Conservation (phyloP, 495 filamentous ascomycete genomes). For the Aspergillus steynii region DNA sequence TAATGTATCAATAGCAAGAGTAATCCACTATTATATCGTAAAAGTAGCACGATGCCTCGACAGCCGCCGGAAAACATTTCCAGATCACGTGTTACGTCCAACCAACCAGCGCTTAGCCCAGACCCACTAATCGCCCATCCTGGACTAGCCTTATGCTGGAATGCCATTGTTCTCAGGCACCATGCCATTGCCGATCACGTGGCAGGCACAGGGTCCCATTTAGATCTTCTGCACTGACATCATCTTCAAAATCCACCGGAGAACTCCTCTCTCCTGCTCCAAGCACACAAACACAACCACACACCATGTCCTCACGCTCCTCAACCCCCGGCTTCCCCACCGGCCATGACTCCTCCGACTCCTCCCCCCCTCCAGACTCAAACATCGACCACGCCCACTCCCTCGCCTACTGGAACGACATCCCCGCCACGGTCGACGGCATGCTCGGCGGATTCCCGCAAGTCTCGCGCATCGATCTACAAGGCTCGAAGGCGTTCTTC, state of each 20-base stretch:
- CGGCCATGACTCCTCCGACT: not conserved
- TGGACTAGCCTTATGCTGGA: too few species aligned
- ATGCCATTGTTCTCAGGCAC: too few species aligned
- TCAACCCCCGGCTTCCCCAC: not conserved
- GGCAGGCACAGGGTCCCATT: not conserved
- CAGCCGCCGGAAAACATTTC: too few species aligned
- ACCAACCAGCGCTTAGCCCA: too few species aligned
- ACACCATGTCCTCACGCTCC: not conserved
- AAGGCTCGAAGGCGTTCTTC: constrained; percentile 73
- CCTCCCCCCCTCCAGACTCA: constrained; percentile 22
- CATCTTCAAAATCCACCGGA: not conserved
- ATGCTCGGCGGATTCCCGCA: constrained; percentile 82
- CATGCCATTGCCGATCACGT: not conserved
- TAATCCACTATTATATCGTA: too few species aligned
- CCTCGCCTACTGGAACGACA: constrained; percentile 68
- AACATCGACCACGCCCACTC: constrained; percentile 39
- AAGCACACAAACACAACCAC: not conserved
- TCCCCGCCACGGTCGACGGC: constrained; percentile 68
- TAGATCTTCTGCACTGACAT: not conserved
- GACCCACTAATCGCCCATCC: too few species aligned
- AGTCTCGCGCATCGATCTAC: constrained; percentile 73
- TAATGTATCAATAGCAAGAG: too few species aligned
- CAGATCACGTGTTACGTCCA: too few species aligned
- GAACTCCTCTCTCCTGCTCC: not conserved
- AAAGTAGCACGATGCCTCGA: too few species aligned